Percentiles rank a stretch among this genome's conserved stretches.
Conservation (phyloP, 2,329 filamentous ascomycete genomes). For the Phialophora macrospora region DNA sequence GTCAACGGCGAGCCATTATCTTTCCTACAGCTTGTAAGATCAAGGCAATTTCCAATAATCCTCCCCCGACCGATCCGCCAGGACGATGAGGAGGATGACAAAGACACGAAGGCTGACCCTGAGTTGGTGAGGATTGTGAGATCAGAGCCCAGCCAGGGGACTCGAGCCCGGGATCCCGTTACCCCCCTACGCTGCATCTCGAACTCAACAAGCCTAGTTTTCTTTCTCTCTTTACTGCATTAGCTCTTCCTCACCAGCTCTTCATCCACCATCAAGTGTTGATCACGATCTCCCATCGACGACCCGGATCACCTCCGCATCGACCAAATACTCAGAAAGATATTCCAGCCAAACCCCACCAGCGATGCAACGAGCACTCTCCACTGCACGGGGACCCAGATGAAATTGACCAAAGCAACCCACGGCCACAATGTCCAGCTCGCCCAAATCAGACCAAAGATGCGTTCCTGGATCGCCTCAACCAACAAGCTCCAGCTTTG, state of each 20-base stretch:
- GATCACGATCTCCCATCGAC: neutral
- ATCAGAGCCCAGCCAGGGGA: too few species aligned
- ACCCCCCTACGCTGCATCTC: too few species aligned
- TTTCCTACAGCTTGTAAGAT: neutral
- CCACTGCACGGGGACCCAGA: neutral
- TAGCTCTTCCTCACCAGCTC: neutral
- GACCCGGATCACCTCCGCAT: neutral
- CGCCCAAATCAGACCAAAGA: neutral
- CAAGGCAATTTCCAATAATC: too few species aligned
- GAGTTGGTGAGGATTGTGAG: too few species aligned
- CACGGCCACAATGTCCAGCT: neutral
- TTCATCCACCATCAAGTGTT: neutral
- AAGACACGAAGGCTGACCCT: too few species aligned
- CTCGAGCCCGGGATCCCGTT: too few species aligned
- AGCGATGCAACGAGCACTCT: neutral
- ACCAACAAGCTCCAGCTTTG: neutral
- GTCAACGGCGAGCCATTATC: neutral
- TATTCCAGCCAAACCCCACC: neutral
- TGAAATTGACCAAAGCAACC: neutral
- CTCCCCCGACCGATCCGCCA: too few species aligned
- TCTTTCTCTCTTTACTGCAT: neutral
- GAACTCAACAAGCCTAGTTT: too few species aligned
- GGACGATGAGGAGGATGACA: too few species aligned
- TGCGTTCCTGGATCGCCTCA: neutral
- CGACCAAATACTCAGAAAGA: neutral